Percentiles rank a stretch among this genome's conserved stretches.
phyloP scores from a whole-genome alignment of 257 asterid species.

The Striga asiatica region DNA sequence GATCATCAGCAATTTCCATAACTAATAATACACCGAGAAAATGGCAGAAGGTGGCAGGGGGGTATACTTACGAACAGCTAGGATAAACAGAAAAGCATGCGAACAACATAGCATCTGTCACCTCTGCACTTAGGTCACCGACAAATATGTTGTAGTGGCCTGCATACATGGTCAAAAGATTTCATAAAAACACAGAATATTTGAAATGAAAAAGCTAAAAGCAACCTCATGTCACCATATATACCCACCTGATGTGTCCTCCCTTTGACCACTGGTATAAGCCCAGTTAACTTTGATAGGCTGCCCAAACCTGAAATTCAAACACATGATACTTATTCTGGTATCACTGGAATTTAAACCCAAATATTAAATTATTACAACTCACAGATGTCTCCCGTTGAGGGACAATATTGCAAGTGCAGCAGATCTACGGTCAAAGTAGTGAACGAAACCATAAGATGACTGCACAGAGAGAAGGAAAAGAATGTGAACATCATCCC shows the following conservation, averaged over 20 bases:
- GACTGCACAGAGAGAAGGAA: constrained; percentile 30
- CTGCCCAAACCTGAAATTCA: constrained; percentile 72
- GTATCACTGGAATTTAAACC: constrained; percentile 1
- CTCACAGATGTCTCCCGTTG: constrained; percentile 68
- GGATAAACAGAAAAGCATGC: constrained; percentile 69
- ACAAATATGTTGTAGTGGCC: constrained; percentile 88
- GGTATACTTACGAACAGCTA: constrained; percentile 63
- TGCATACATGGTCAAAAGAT: constrained; percentile 18
- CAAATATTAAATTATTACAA: constrained; percentile 7
- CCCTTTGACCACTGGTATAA: constrained; percentile 84
- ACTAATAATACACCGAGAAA: constrained; percentile 3
- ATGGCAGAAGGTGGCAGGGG: not conserved
- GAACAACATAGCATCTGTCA: constrained; percentile 79
- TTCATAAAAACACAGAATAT: constrained; percentile 12
- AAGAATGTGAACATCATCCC: constrained; percentile 11
- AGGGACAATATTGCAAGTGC: constrained; percentile 41
- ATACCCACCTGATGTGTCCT: constrained; percentile 71
- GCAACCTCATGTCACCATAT: constrained; percentile 7
- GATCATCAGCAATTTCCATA: constrained; percentile 9
- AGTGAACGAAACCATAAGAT: constrained; percentile 54
- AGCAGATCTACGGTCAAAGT: constrained; percentile 57
- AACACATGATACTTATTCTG: not conserved
- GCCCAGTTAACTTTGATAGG: constrained; percentile 97
- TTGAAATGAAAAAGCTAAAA: not conserved
- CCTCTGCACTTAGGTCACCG: constrained; percentile 95